Conservation (phyloP, 345 rosid species). For the Moricandia arvensis region DNA sequence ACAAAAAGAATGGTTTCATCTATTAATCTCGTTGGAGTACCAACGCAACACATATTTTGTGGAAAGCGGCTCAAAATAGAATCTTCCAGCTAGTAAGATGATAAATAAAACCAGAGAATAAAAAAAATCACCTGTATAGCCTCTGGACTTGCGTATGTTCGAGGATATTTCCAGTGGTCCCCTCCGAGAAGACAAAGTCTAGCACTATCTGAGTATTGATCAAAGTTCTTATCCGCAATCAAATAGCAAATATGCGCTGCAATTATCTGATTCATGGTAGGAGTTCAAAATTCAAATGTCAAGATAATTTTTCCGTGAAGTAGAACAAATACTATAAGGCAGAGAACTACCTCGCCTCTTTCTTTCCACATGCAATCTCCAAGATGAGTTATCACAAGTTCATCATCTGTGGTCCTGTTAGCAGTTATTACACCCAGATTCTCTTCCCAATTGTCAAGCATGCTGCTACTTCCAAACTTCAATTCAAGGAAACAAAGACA, state of each 20-base stretch:
- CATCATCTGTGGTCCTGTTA: slow-evolving; percentile 95
- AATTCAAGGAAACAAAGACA: slow-evolving; percentile 13
- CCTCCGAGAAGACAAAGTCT: slow-evolving; percentile 78
- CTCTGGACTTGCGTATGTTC: slow-evolving; percentile 69
- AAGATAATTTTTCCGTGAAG: slow-evolving; percentile 10
- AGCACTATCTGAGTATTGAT: slow-evolving; percentile 64
- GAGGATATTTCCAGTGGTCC: slow-evolving; percentile 72
- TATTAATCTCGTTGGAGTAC: neutral
- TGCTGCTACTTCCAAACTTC: slow-evolving; percentile 67
- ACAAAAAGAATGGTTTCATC: neutral
- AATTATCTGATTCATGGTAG: slow-evolving; percentile 44
- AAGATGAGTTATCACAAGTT: slow-evolving; percentile 88
- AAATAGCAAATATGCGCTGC: slow-evolving; percentile 80
- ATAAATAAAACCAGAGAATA: neutral
- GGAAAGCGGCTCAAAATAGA: neutral
- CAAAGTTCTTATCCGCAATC: slow-evolving; percentile 67
- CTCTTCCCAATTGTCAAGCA: slow-evolving; percentile 99
- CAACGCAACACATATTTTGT: neutral
- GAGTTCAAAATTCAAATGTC: slow-evolving; percentile 33
- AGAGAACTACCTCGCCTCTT: slow-evolving; percentile 72
- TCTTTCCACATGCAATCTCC: slow-evolving; percentile 99
- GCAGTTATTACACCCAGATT: slow-evolving; percentile 96
- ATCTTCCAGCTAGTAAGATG: slow-evolving; percentile 6
- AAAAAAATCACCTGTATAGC: slow-evolving; percentile 62
- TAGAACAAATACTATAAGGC: slow-evolving; percentile 10